phyloP scores from a whole-genome alignment of 495 filamentous ascomycete species.

The Xylona heveae region DNA sequence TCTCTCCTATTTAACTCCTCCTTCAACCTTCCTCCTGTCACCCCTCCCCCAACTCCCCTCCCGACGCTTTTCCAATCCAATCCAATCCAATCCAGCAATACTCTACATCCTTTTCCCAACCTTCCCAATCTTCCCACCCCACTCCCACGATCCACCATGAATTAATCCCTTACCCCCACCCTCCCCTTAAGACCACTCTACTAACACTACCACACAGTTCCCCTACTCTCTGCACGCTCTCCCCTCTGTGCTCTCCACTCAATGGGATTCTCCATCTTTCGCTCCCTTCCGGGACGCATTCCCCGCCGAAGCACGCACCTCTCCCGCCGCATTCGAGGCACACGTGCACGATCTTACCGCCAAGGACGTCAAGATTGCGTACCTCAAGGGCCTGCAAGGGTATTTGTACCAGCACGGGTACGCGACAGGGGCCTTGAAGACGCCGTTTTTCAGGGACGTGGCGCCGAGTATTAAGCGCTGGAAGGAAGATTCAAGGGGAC shows the following conservation, averaged over 20 bases:
- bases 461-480: conserved; percentile 29
- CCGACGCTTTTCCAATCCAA: no score
- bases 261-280: conserved; percentile 38
- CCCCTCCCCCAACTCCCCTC: no score
- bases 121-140: no score
- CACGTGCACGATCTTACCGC: conserved; percentile 42
- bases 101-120: no score
- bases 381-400: conserved; percentile 50
- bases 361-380: conserved; percentile 42
- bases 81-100: no score
- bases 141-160: no score
- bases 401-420: conserved; percentile 51
- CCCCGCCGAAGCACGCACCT: conserved; percentile 29
- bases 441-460: conserved; percentile 50
- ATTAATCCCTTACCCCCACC: no score
- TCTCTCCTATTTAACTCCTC: no score
- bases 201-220: conserved; percentile 39
- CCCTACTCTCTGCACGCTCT: conserved; percentile 44
- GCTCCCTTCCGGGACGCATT: conserved; percentile 37
- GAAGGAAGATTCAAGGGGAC: conserved; percentile 19
- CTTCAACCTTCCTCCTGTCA: no score
- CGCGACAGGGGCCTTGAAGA: conserved; percentile 31
- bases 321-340: conserved; percentile 25
- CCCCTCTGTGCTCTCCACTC: conserved; percentile 27
- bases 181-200: no score